A percentile compares a stretch with the other conserved stretches of the same genome.
Conservation (phyloP, 2,329 filamentous ascomycete species). For the Ascochyta koolunga region DNA sequence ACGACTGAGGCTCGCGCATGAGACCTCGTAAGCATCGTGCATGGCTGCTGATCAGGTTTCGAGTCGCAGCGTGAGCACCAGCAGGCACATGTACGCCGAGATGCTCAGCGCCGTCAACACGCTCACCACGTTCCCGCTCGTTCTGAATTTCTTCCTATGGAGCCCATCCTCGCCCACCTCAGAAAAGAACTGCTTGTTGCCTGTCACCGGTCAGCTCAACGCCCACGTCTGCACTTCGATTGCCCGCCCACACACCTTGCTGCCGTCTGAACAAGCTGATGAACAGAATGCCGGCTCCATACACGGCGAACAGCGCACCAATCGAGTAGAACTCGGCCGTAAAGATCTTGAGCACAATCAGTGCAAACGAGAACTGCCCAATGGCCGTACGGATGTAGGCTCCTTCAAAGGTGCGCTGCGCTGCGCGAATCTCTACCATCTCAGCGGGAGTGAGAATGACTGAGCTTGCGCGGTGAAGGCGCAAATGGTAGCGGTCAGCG, state of each 20-base stretch:
- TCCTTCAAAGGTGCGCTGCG: slow-evolving; percentile 95
- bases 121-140: slow-evolving; percentile 69
- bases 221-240: background rate
- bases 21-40: slow-evolving; percentile 6
- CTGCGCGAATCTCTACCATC: slow-evolving; percentile 91
- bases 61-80: slow-evolving; percentile 64
- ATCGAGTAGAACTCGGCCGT: slow-evolving; percentile 96
- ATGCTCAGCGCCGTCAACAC: slow-evolving; percentile 67
- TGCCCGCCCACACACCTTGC: slow-evolving; percentile 59
- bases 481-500: slow-evolving; percentile 76
- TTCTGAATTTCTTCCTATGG: slow-evolving; percentile 66
- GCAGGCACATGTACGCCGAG: slow-evolving; percentile 65
- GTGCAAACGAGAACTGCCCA: slow-evolving; percentile 91
- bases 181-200: slow-evolving; percentile 91
- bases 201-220: slow-evolving; percentile 27
- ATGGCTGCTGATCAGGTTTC: slow-evolving; percentile 30
- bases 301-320: slow-evolving; percentile 92
- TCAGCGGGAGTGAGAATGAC: slow-evolving; percentile 82
- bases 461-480: slow-evolving; percentile 81
- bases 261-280: slow-evolving; percentile 86
- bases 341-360: slow-evolving; percentile 96
- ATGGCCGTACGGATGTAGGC: slow-evolving; percentile 95
- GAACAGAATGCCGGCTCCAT: slow-evolving; percentile 82
- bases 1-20: background rate
- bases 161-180: slow-evolving; percentile 65